Evolutionary conservation across 257 asterid species (phyloP), one percentile per base, ranked within the genome.

Genomic region (Galeopsis tetrahit): DNA sequence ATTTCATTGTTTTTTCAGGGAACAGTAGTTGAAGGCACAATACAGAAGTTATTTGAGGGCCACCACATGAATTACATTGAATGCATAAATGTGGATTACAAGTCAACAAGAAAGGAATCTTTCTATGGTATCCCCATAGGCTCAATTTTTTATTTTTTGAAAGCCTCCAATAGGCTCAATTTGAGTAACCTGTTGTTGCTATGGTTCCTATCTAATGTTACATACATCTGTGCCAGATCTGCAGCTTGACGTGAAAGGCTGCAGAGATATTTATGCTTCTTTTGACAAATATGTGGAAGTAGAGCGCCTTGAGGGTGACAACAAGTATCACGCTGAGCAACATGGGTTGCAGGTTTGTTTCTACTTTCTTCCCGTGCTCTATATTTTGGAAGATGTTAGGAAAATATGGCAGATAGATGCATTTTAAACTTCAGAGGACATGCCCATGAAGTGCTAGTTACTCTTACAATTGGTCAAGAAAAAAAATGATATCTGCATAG

Each of bases 271-370:
- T 21, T 90, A 88, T 82, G 92, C 90, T 55, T 90, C 96, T 39
- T 90, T 90, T 81, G 96, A 90, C 84, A 87, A 89, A 70, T 89
- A 87, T 80, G 94, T 89, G 77, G 96, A 89, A 82, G 96, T 87
- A 71, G 96, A 87, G 73, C 87, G 85, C 52, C 90, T 89, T 62
- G 96, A 87, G 65, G 94, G 96, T 56, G 96, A 89, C 73, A 89
- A 89, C 77, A 89, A 89, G 62, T 89, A 89, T 71, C 96, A 85
- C 31, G 90, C 94, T 56, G 96, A 90, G 72, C 86, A 84, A 46
- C 68, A 84, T 71, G 96, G 95, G 15, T 85, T 87, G 78, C 96
- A 90, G 95, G 96, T 90, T 65, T 65, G 78, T 53, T 36, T 36
- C 75, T 80, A 40, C 11, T 65, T 76, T 77, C 61, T 56, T 53